Base-by-base conservation (phyloP, 2,329 filamentous ascomycete genomes). In the Cercospora sesami region DNA sequence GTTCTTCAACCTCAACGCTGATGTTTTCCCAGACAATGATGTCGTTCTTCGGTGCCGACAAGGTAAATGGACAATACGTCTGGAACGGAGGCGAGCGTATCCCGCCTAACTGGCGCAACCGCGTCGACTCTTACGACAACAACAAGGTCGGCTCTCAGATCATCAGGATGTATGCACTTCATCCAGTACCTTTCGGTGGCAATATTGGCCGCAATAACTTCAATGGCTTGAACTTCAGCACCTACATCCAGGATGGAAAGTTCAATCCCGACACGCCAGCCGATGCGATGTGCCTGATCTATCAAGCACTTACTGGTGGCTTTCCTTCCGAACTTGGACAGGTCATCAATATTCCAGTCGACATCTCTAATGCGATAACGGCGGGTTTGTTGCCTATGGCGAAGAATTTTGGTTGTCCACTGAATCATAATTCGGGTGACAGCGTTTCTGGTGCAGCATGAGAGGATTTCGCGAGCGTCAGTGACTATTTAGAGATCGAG, bases 1-100 rank as follows among this genome's bases (percentile, higher is more conserved):
- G 12, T 14, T 12, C n/a, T 5, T 9, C 12, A 14, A 4, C 2
- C 78, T n/a, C 74, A 71, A 12, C 63, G 69, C 70, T 67, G 66
- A 61, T 77, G 74, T 59, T 62, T 45, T 1, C 6, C 75, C 74
- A 28, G 73, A 74, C 21, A 76, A 81, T 69, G 70, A 71, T 6
- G 81, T 81, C 62, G 77, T 79, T 79, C 78, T 84, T 82, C 74
- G 81, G 80, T 16, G 80, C 81, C n/a, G 69, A 80, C 63, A 76
- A 81, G 26, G 42, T 64, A 1, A 77, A 79, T 63, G 81, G 81
- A 21, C 76, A 73, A 3, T 83, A 79, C 74, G 69, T 64, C 12
- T 81, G 79, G 72, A 78, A 78, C 71, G 73, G 75, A 51, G 70
- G 73, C 6, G 81, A 8, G 71, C 73, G 73, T 23, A 81, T 83